phyloP scores from a whole-genome alignment of 1,139 yeast species.

The Pichia kudriavzevii region DNA sequence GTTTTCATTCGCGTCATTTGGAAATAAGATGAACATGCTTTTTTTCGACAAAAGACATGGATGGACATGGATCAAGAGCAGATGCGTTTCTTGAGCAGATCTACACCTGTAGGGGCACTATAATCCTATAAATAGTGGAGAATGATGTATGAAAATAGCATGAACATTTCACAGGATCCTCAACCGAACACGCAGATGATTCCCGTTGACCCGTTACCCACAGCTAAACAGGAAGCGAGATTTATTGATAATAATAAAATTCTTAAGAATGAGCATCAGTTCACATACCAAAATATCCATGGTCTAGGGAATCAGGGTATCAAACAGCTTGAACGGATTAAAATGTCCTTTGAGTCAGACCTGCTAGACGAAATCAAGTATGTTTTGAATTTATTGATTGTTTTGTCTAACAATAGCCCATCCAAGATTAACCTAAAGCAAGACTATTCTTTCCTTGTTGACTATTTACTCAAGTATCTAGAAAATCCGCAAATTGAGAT shows the following conservation, averaged over 20 bases:
- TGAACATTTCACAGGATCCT: background rate
- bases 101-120: too few relatives aligned
- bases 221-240: slow-evolving; percentile 26
- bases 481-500: slow-evolving; percentile 27
- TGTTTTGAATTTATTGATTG: slow-evolving; percentile 56
- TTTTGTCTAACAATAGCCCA: slow-evolving; percentile 46
- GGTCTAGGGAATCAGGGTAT: slow-evolving; percentile 51
- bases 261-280: slow-evolving; percentile 26
- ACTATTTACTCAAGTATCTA: slow-evolving; percentile 42
- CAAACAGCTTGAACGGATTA: slow-evolving; percentile 49
- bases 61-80: too few relatives aligned
- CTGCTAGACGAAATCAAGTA: slow-evolving; percentile 55
- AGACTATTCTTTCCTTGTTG: slow-evolving; percentile 40
- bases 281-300: slow-evolving; percentile 28
- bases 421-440: slow-evolving; percentile 36
- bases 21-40: too few relatives aligned
- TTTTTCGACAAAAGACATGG: too few relatives aligned
- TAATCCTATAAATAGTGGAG: too few relatives aligned
- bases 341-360: slow-evolving; percentile 56
- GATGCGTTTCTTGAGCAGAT: too few relatives aligned
- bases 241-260: slow-evolving; percentile 25
- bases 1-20: too few relatives aligned
- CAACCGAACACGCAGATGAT: slow-evolving; percentile 11
- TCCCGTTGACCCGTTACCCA: slow-evolving; percentile 24
- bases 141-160: background rate